Evolutionary conservation across 352 stramenopile genomes (phyloP), one percentile per base, ranked within the genome.

Genomic region (Blastocystis sp.): DNA sequence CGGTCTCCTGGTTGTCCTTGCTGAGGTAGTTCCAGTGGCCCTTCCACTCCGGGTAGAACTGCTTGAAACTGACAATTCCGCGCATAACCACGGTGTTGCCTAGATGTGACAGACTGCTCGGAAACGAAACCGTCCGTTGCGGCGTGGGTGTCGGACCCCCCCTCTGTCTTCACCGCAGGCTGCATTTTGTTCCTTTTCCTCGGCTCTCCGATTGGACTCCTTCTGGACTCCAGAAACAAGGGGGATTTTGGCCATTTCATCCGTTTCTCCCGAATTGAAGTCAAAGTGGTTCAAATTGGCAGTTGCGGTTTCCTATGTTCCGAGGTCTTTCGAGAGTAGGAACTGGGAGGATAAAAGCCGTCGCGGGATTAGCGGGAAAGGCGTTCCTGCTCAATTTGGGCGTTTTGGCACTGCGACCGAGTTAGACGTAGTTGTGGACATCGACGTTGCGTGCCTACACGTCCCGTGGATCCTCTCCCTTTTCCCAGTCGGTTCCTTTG

Each of bases 1-100:
- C 71, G 21, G 71, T 65, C 43, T 81, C 71, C 59, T 53, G 71
- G 28, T 65, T 81, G 45, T 81, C 71, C 59, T 81, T 81, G 14
- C 28, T 40, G 28, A 41, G 40, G 66, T 41, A 81, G 60, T 65
- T 81, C 71, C 71, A 81, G 40, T 81, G 71, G 19, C 71, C 71
- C 23, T 81, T 81, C 71, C 71, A 81, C 40, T 81, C 71, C 0
- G 71, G 71, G 43, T 81, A 64, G n/a, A 81, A 65, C 48, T 56
- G 48, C n/a, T 81, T 81, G 45, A 62, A 81, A 62, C 40, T 64
- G 40, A 81, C 71, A 14, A 38, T 81, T 23, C 71, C 71, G 9
- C 71, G 41, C 71, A 81, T 81, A 5, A 81, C 56, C 71, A 81
- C 71, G 1, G 71, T 81, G 23, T 81, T 81, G 41, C 48, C 71